phyloP scores from a whole-genome alignment of 345 rosid genomes.

The Eucalyptus victrix region DNA sequence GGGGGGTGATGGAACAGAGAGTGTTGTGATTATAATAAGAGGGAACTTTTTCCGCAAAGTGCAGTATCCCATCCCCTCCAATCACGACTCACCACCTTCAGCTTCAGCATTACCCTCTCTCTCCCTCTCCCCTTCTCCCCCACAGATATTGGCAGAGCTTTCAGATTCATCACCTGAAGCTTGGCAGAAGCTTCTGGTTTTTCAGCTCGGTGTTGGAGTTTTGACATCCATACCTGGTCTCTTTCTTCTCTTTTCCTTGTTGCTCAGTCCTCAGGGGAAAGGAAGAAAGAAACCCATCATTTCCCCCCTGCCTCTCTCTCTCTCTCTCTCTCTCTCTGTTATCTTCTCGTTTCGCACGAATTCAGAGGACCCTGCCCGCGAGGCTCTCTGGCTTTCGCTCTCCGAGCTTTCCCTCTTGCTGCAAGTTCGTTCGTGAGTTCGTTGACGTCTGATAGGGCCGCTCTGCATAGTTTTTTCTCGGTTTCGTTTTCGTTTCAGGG shows the following conservation, averaged over 20 bases:
- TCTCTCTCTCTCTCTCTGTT: not conserved
- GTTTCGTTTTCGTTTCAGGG: not conserved
- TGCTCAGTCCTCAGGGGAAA: not conserved
- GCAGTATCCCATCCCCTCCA: conserved; percentile 38
- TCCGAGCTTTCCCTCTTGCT: not conserved
- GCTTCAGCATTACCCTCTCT: not conserved
- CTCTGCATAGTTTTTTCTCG: not conserved
- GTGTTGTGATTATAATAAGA: conserved; percentile 1
- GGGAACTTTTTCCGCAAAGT: conserved; percentile 9
- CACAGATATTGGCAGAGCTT: not conserved
- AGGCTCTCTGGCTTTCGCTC: not conserved
- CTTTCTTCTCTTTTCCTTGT: not conserved
- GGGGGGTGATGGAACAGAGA: not conserved
- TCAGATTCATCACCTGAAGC: conserved; percentile 9
- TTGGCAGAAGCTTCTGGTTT: not conserved
- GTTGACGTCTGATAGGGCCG: not conserved
- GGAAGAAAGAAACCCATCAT: not conserved
- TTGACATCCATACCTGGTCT: not conserved
- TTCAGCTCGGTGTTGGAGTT: not conserved
- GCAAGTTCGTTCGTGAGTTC: not conserved
- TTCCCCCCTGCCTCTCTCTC: not conserved
- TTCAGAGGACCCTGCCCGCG: not conserved
- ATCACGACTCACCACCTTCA: conserved; percentile 31
- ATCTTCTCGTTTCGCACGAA: not conserved
- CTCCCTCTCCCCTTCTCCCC: not conserved